Percentiles rank a stretch among this genome's conserved stretches.
Evolutionary conservation across 129 eudicot genomes (phyloP).

Genomic region (sunflower (Helianthus annuus)): HanXRQr2.0-SUNRISE NC_035443.2:32637745-32638244

Average conservation of each 20-base stretch:
- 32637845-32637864: conserved; percentile 47
- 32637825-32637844: conserved; percentile 50
- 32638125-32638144: conserved; percentile 22
- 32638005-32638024: conserved; percentile 64
- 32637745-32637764: conserved; percentile 27
- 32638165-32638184: conserved; percentile 53
- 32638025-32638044: conserved; percentile 60
- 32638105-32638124: conserved; percentile 36
- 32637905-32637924: conserved; percentile 65
- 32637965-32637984: conserved; percentile 50
- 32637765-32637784: conserved; percentile 35
- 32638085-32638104: conserved; percentile 44
- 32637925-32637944: conserved; percentile 37
- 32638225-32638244: too few species aligned
- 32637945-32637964: conserved; percentile 35
- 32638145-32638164: conserved; percentile 40
- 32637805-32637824: conserved; percentile 67
- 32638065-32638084: conserved; percentile 58
- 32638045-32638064: conserved; percentile 53
- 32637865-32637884: conserved; percentile 65
- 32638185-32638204: conserved; percentile 59
- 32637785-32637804: conserved; percentile 61
- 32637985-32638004: conserved; percentile 57
- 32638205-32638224: conserved; percentile 1
- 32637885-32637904: conserved; percentile 55